phyloP scores from a whole-genome alignment of 495 filamentous ascomycete species.

The Penicillium bovifimosum region DNA sequence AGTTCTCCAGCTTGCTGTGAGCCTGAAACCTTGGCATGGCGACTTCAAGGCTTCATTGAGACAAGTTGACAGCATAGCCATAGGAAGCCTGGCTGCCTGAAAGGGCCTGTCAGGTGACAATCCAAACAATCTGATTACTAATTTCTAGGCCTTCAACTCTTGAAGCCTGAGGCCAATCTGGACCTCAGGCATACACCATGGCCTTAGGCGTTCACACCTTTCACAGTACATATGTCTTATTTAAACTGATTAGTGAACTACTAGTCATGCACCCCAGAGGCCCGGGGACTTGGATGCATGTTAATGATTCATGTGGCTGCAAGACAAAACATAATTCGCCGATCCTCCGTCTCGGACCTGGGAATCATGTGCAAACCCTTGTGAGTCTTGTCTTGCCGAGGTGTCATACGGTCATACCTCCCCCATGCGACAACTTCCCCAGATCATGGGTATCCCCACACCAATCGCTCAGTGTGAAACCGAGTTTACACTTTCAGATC shows the following conservation, averaged over 20 bases:
- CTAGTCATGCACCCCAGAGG: too few relatives aligned
- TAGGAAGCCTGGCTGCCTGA: too few relatives aligned
- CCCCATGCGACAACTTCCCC: neutral
- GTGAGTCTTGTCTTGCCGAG: slow-evolving; percentile 1
- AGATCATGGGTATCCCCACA: neutral
- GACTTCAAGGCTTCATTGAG: too few relatives aligned
- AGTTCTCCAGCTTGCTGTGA: too few relatives aligned
- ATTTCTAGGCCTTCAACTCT: neutral
- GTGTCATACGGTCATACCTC: neutral
- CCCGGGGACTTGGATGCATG: too few relatives aligned
- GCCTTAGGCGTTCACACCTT: neutral
- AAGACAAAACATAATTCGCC: neutral
- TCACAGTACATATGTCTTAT: too few relatives aligned
- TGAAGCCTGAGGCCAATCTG: neutral
- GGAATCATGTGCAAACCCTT: slow-evolving; percentile 1
- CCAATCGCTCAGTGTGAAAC: neutral
- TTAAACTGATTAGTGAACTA: too few relatives aligned
- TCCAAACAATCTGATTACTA: neutral
- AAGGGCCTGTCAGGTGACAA: neutral
- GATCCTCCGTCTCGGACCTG: neutral
- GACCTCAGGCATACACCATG: neutral
- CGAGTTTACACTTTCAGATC: neutral
- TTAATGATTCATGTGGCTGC: neutral
- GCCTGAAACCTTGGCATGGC: too few relatives aligned
- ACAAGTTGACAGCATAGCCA: too few relatives aligned